Evolutionary conservation across 805 yeast genomes (phyloP).

Genomic region (Ogataea chonburiensis): DNA sequence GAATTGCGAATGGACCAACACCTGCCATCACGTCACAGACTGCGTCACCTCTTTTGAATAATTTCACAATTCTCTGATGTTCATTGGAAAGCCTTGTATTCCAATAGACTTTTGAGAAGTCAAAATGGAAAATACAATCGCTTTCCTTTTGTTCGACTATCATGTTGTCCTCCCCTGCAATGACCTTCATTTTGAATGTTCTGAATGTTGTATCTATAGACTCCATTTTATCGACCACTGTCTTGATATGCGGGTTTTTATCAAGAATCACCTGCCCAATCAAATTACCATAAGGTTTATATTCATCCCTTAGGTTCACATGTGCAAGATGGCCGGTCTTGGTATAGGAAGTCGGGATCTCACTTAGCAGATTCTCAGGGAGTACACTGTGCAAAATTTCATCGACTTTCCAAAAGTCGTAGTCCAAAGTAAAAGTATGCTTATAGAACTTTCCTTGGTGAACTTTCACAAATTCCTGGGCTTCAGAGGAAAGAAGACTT

Average conservation of each 20-base stretch:
- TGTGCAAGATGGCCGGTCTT: constrained; percentile 96
- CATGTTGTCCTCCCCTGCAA: constrained; percentile 80
- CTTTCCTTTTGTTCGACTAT: constrained; percentile 85
- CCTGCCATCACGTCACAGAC: constrained; percentile 98
- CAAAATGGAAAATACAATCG: constrained; percentile 81
- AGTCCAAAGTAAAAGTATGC: constrained; percentile 58
- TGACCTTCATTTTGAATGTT: constrained; percentile 89
- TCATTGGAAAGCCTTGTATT: constrained; percentile 92
- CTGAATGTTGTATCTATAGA: constrained; percentile 84
- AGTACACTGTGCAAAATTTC: constrained; percentile 76
- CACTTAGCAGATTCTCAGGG: constrained; percentile 68
- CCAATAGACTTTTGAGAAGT: constrained; percentile 95
- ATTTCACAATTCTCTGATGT: constrained; percentile 73
- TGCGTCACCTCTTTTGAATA: constrained; percentile 62
- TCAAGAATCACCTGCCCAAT: constrained; percentile 91
- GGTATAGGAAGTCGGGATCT: constrained; percentile 87
- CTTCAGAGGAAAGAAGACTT: constrained; percentile 39
- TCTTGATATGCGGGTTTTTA: constrained; percentile 74
- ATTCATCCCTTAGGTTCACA: constrained; percentile 78
- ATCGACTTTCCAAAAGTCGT: constrained; percentile 85
- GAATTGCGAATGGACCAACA: constrained; percentile 97
- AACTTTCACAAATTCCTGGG: constrained; percentile 47
- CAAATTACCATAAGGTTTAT: constrained; percentile 71
- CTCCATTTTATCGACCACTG: constrained; percentile 91
- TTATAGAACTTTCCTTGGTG: constrained; percentile 48